Base-by-base conservation (phyloP, 2,329 filamentous ascomycete genomes). In the Colletotrichum sp. region DNA sequence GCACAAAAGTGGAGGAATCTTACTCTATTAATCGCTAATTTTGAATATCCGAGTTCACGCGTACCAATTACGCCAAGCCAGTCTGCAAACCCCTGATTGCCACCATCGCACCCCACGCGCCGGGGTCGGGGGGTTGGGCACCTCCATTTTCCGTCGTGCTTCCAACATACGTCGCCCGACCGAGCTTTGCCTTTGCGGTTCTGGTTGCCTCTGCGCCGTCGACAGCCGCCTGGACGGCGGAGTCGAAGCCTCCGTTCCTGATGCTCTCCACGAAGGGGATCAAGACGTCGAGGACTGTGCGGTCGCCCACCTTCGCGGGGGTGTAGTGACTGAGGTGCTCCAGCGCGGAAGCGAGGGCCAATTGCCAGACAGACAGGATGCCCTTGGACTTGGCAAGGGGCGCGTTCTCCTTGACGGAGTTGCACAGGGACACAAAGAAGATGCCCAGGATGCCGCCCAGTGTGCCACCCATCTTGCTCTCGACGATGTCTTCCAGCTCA, bases 31-130 rank as follows among this genome's bases (percentile, higher is more conserved):
- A 55, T 55, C 48, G 66, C 66, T 68, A 70, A 21, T 52, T 13
- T 70, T 16, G 32, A 36, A 34, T n/a, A 68, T 21, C 8, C 15
- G 24, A 30, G 55, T 16, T 6, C 28, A 10, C 28, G 8, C 10
- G 36, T 18, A 9, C 6, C 38, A 12, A 8, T 56, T 28, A 77
- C 34, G 71, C 66, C 68, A 78, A 71, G 16, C 80, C 80, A 38
- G 73, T 38, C 66, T 81, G 77, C 66, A 89, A 74, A 2, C 86
- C 88, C 77, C 84, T 82, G 58, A 90, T 86, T 3, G 85, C 89
- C 18, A 90, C 88, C 88, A 92, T 92, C 28, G 93, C 88, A n/a
- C 92, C 93, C 87, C 93, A 92, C 6, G 93, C 93, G 34, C 93
- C 93, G 1, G 93, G 93, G 81, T 95, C 93, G 5, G 93, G 93